Evolutionary conservation across 192 early-diverging fungal species (phyloP).

Genomic region (Radiomyces spectabilis): DNA sequence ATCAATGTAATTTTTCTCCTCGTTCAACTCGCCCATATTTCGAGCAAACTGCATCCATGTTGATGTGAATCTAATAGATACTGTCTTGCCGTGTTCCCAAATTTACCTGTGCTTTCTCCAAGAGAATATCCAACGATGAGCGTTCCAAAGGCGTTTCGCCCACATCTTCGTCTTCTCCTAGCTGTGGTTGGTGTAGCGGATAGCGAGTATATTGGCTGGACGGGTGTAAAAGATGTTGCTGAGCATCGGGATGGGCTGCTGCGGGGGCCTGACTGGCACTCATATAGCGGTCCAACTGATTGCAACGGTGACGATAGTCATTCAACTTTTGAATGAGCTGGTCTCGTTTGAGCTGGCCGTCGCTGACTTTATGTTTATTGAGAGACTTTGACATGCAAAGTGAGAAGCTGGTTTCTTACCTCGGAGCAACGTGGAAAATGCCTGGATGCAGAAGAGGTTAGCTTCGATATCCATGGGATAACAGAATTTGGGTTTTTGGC

Average conservation of each 20-base stretch:
- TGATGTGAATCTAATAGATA: background rate
- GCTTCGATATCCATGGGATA: background rate
- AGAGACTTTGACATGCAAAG: no score
- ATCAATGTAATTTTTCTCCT: slow-evolving; percentile 30
- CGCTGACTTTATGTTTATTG: no score
- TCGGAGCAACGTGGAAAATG: no score
- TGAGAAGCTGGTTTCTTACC: no score
- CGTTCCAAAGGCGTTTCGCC: no score
- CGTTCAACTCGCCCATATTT: slow-evolving; percentile 20
- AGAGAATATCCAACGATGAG: background rate
- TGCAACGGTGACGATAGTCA: slow-evolving; percentile 19
- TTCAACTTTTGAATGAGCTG: slow-evolving; percentile 22
- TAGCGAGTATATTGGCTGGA: slow-evolving; percentile 2
- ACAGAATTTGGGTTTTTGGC: background rate
- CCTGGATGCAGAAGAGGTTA: background rate
- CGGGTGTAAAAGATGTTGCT: slow-evolving; percentile 2
- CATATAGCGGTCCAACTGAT: slow-evolving; percentile 19
- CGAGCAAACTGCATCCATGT: slow-evolving; percentile 9
- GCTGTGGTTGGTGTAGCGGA: background rate
- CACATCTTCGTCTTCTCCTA: background rate
- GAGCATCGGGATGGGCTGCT: slow-evolving; percentile 9
- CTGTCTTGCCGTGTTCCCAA: background rate
- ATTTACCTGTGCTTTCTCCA: slow-evolving; percentile 22
- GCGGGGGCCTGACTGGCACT: background rate
- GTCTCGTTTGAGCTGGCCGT: slow-evolving; percentile 1